phyloP scores from a whole-genome alignment of 345 rosid genomes.

The Salix brachista region DNA sequence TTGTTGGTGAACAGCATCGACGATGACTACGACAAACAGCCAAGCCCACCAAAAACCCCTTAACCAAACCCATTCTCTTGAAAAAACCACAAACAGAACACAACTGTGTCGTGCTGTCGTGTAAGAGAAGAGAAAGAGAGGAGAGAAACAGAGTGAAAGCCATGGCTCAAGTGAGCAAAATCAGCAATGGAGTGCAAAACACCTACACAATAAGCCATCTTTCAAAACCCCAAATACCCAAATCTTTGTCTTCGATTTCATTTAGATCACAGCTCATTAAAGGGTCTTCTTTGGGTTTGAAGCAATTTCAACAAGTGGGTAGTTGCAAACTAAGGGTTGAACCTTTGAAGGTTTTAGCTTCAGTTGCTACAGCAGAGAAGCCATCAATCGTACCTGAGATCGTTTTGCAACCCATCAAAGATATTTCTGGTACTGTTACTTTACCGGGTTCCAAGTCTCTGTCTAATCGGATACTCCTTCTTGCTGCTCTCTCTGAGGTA shows the following conservation, averaged over 20 bases:
- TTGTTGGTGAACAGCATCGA: neutral
- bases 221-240: slow-evolving; percentile 25
- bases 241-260: slow-evolving; percentile 30
- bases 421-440: slow-evolving; percentile 74
- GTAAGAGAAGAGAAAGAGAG: neutral
- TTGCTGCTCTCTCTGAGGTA: slow-evolving; percentile 91
- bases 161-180: slow-evolving; percentile 64
- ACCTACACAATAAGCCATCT: slow-evolving; percentile 26
- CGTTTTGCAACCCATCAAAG: slow-evolving; percentile 72
- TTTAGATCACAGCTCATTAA: slow-evolving; percentile 36
- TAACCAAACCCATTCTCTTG: neutral
- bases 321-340: slow-evolving; percentile 7
- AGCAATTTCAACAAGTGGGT: slow-evolving; percentile 15
- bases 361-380: slow-evolving; percentile 60
- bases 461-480: slow-evolving; percentile 87
- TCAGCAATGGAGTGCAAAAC: slow-evolving; percentile 39
- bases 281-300: slow-evolving; percentile 31
- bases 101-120: neutral
- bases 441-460: slow-evolving; percentile 95
- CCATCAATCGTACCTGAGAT: slow-evolving; percentile 64
- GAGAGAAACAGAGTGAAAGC: neutral
- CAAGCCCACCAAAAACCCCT: slow-evolving; percentile 2
- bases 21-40: no score
- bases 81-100: neutral
- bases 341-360: slow-evolving; percentile 42